These are phyloP conservation scores for Fusarium sp. DNA, from an alignment of 2,329 filamentous ascomycete genomes.

Conservation along the genomic window DNA sequence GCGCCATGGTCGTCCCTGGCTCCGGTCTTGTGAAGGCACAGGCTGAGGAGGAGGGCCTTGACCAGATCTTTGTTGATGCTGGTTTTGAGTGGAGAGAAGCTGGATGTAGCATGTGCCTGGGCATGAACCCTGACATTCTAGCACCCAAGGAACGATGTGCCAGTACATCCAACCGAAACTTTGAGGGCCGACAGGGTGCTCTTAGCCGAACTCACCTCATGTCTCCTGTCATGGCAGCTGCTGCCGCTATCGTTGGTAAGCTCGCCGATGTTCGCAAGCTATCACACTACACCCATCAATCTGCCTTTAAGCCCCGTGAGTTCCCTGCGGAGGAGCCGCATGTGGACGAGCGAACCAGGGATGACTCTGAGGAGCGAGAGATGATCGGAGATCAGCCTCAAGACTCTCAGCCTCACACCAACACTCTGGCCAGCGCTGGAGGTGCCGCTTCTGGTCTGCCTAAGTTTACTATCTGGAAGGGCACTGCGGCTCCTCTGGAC, in stretches of 20 bases:
- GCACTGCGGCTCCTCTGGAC: constrained; percentile 87
- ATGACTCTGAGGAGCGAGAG: constrained; percentile 63
- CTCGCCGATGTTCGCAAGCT: constrained; percentile 90
- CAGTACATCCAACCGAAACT: constrained; percentile 96
- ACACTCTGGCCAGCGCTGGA: constrained; percentile 60
- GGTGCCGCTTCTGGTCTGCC: constrained; percentile 72
- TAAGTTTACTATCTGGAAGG: constrained; percentile 85
- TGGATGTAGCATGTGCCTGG: constrained; percentile 98
- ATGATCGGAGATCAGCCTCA: constrained; percentile 66
- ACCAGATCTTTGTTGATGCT: constrained; percentile 90
- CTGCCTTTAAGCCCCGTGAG: constrained; percentile 67
- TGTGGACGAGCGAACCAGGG: constrained; percentile 61
- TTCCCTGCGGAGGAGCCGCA: constrained; percentile 55
- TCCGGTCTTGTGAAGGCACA: constrained; percentile 93
- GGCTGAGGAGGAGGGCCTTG: constrained; percentile 90
- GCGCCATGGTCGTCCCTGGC: constrained; percentile 95
- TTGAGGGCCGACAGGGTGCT: constrained; percentile 94
- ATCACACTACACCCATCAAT: constrained; percentile 66
- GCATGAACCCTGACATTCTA: constrained; percentile 99
- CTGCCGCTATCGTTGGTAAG: constrained; percentile 88
- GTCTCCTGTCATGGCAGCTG: constrained; percentile 96
- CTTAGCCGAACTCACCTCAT: constrained; percentile 92
- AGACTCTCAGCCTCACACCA: constrained; percentile 72
- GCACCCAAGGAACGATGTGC: constrained; percentile 93
- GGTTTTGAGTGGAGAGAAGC: constrained; percentile 99